Evolutionary conservation across 2,329 filamentous ascomycete species (phyloP).

Genomic region (Colletotrichum truncatum): DNA sequence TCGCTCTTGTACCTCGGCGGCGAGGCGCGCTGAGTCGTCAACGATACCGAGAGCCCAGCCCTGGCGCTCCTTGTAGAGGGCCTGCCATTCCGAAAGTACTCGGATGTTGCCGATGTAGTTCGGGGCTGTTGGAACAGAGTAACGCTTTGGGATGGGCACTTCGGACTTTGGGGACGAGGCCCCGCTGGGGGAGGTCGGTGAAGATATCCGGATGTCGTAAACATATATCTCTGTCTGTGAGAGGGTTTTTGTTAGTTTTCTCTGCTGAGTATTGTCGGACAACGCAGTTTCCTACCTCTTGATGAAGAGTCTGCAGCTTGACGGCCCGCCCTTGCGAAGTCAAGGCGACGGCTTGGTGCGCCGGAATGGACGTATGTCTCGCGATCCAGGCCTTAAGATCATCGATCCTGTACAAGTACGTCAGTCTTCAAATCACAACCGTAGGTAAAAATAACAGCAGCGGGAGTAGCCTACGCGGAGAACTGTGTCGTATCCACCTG

Average conservation of each 20-base stretch:
- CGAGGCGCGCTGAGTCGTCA: constrained; percentile 74
- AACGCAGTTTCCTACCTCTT: constrained; percentile 66
- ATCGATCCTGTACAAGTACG: constrained; percentile 70
- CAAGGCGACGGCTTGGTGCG: constrained; percentile 85
- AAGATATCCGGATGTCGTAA: constrained; percentile 83
- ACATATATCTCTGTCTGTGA: constrained; percentile 86
- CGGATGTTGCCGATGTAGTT: constrained; percentile 84
- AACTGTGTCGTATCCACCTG: constrained; percentile 80
- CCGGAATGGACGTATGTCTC: constrained; percentile 76
- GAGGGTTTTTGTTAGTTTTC: constrained; percentile 15
- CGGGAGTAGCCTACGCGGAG: constrained; percentile 66
- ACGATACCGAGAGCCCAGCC: constrained; percentile 80
- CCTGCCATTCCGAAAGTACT: constrained; percentile 87
- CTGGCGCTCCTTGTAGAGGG: constrained; percentile 82
- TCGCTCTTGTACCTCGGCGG: constrained; percentile 68
- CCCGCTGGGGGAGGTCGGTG: constrained; percentile 59
- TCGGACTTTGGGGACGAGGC: constrained; percentile 57
- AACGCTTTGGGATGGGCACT: constrained; percentile 61
- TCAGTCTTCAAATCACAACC: constrained; percentile 9
- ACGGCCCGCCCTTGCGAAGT: constrained; percentile 86
- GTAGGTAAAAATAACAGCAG: not conserved
- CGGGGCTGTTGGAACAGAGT: constrained; percentile 73
- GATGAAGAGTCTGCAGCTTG: constrained; percentile 80
- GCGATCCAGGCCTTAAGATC: constrained; percentile 85
- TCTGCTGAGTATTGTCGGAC: not conserved